These are phyloP conservation scores for Xylaria cubensis DNA, from an alignment of 495 filamentous ascomycete genomes.

Conservation along the genomic window DNA sequence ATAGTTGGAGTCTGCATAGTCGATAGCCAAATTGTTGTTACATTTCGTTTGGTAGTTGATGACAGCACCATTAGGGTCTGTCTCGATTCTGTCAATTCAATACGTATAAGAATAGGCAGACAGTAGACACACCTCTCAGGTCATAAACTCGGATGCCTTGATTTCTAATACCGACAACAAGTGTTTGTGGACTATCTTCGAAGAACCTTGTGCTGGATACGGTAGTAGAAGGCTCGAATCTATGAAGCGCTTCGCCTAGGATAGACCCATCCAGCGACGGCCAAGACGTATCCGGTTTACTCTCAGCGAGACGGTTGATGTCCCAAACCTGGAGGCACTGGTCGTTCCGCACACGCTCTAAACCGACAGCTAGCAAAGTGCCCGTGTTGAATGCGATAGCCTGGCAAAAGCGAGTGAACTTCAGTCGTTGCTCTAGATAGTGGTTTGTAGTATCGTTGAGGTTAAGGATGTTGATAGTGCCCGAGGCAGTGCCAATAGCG, in stretches of 20 bases:
- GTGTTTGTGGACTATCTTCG: slow-evolving; percentile 77
- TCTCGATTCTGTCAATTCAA: slow-evolving; percentile 41
- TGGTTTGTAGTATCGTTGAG: slow-evolving; percentile 70
- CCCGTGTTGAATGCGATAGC: slow-evolving; percentile 85
- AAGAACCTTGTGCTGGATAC: slow-evolving; percentile 94
- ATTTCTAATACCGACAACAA: slow-evolving; percentile 85
- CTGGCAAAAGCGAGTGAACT: slow-evolving; percentile 87
- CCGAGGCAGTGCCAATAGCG: slow-evolving; percentile 83
- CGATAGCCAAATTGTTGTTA: slow-evolving; percentile 89
- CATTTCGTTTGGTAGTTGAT: slow-evolving; percentile 75
- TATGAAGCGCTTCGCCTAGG: slow-evolving; percentile 66
- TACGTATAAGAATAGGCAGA: slow-evolving; percentile 7
- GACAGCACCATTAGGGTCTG: slow-evolving; percentile 62
- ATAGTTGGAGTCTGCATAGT: slow-evolving; percentile 90
- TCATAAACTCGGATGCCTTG: slow-evolving; percentile 90
- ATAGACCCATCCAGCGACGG: slow-evolving; percentile 46
- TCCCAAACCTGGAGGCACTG: slow-evolving; percentile 95
- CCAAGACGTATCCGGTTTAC: slow-evolving; percentile 46
- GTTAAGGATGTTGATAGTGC: slow-evolving; percentile 81
- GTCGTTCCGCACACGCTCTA: slow-evolving; percentile 92
- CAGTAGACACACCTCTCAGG: slow-evolving; percentile 68
- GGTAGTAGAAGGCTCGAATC: slow-evolving; percentile 81
- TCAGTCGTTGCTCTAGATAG: slow-evolving; percentile 76
- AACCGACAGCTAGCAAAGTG: slow-evolving; percentile 80
- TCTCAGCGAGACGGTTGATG: slow-evolving; percentile 67